Conservation (phyloP, 805 yeast species). For the Candida vaughaniae region DNA sequence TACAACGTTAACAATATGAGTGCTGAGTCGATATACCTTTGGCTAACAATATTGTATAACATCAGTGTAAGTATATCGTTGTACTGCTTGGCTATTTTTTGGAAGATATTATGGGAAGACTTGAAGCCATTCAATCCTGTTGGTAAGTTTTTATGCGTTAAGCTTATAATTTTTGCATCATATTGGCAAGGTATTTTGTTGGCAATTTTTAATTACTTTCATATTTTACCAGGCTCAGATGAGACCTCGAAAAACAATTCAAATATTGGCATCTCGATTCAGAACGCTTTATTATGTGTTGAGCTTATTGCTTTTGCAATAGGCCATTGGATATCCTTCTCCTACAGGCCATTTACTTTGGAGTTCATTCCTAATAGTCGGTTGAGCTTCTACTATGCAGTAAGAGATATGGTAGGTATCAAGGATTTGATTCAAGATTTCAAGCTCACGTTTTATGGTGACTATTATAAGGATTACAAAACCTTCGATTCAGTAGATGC, state of each 20-base stretch:
- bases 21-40: conserved; percentile 50
- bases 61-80: conserved; percentile 76
- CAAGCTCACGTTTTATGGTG: conserved; percentile 65
- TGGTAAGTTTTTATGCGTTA: conserved; percentile 91
- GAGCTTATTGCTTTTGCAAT: conserved; percentile 85
- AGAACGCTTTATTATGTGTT: conserved; percentile 74
- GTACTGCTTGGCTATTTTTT: conserved; percentile 83
- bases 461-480: conserved; percentile 69
- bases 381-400: conserved; percentile 57
- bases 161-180: conserved; percentile 92
- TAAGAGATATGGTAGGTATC: conserved; percentile 72
- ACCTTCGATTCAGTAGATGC: conserved; percentile 82
- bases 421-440: conserved; percentile 83
- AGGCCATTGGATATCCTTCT: conserved; percentile 86
- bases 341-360: conserved; percentile 68
- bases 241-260: conserved; percentile 23
- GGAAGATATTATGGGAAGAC: conserved; percentile 85
- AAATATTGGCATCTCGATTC: conserved; percentile 59
- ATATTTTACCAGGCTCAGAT: conserved; percentile 40
- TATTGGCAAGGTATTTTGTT: conserved; percentile 89
- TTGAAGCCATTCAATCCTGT: conserved; percentile 80
- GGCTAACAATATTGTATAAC: conserved; percentile 74
- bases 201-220: conserved; percentile 50
- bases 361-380: conserved; percentile 66
- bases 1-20: conserved; percentile 54